Conservation (phyloP, 192 early-diverging fungal genomes). For the Endogone sp. region DNA sequence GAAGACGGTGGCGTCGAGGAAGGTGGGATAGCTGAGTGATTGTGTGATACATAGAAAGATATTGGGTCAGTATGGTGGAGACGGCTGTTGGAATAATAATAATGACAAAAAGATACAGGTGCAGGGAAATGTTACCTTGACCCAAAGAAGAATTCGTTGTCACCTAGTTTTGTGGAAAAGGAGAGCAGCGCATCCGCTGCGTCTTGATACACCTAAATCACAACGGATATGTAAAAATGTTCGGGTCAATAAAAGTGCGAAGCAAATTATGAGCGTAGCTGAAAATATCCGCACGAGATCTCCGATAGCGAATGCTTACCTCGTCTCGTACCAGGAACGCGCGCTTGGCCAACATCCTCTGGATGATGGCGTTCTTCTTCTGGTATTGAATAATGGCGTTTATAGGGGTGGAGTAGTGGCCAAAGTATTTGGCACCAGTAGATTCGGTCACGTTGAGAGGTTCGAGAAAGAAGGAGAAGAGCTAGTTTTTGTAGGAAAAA, state of each 20-base stretch:
- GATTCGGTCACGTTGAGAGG: constrained; percentile 22
- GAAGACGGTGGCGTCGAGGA: constrained; percentile 54
- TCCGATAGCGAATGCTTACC: constrained; percentile 10
- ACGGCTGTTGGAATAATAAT: constrained; percentile 14
- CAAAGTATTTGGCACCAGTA: constrained; percentile 25
- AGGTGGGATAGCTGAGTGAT: constrained; percentile 33
- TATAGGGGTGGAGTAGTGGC: constrained; percentile 31
- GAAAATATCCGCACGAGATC: neutral
- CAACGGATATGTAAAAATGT: constrained; percentile 10
- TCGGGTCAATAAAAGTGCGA: constrained; percentile 24
- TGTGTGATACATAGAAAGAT: neutral
- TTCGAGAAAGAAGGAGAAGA: constrained; percentile 38
- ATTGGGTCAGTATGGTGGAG: too few species aligned
- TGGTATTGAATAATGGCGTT: constrained; percentile 20
- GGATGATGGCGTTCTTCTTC: constrained; percentile 32
- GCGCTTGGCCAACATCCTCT: constrained; percentile 54
- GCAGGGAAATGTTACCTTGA: constrained; percentile 28
- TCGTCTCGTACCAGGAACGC: constrained; percentile 51
- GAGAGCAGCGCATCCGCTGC: constrained; percentile 46
- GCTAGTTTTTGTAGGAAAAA: constrained; percentile 19
- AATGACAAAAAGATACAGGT: neutral
- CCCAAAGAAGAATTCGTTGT: constrained; percentile 46
- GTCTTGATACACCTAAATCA: constrained; percentile 47
- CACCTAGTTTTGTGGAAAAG: constrained; percentile 43
- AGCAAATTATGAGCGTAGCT: too few species aligned